Evolutionary conservation across 208 protist genomes (phyloP).

Genomic region (Trypanosomatidae sp.): DNA sequence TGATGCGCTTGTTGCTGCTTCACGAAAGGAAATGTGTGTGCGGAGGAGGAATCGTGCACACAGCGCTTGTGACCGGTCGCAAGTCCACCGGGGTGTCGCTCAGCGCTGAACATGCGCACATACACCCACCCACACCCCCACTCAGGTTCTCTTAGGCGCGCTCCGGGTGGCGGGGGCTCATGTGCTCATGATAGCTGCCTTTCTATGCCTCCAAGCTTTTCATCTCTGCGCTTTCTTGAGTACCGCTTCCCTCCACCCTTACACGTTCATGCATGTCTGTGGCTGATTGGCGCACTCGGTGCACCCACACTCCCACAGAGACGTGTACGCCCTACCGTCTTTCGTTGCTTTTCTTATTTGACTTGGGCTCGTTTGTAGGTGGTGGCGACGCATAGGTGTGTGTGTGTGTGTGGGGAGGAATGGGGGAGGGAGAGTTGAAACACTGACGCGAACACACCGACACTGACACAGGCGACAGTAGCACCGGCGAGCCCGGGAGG

Average conservation of each 20-base stretch:
- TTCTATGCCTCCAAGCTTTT: slow-evolving; percentile 1
- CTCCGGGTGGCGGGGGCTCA: too few relatives aligned
- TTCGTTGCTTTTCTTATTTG: background rate
- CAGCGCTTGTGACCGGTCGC: background rate
- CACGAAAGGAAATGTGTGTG: background rate
- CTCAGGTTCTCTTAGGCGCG: too few relatives aligned
- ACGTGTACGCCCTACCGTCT: background rate
- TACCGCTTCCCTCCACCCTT: background rate
- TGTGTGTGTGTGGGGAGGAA: background rate
- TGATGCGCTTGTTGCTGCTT: background rate
- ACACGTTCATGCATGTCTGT: background rate
- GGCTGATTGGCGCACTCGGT: background rate
- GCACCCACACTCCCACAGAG: background rate
- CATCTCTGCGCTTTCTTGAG: background rate
- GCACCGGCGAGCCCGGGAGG: background rate
- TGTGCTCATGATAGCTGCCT: background rate
- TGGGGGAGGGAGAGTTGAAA: background rate
- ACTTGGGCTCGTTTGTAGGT: background rate
- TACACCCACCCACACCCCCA: background rate
- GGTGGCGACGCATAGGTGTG: background rate
- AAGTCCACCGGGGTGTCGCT: background rate
- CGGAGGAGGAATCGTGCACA: background rate
- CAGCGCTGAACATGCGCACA: background rate
- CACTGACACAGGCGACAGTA: too few relatives aligned
- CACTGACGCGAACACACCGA: background rate